Percentiles rank a stretch among this genome's conserved stretches.
Evolutionary conservation across 2,329 filamentous ascomycete genomes (phyloP).

Genomic region (Stylonectria norvegica): DNA sequence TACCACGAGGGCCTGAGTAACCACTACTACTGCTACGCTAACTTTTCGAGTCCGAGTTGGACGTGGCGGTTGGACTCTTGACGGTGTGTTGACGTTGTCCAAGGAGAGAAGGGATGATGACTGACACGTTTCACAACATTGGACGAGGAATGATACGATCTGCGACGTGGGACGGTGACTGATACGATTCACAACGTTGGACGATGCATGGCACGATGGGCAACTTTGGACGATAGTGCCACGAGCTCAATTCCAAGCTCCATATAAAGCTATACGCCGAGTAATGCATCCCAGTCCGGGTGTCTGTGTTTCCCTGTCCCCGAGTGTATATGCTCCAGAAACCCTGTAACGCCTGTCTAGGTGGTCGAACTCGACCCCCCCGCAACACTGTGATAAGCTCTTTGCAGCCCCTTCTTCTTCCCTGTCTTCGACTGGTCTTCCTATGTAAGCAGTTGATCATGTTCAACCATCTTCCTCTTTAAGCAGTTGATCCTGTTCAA

Average conservation of each 20-base stretch:
- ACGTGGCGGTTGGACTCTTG: constrained; percentile 31
- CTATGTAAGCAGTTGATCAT: too few relatives aligned
- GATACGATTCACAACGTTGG: not conserved
- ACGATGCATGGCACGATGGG: too few relatives aligned
- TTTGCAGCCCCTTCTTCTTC: too few relatives aligned
- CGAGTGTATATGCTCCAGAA: constrained; percentile 1
- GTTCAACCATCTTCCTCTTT: too few relatives aligned
- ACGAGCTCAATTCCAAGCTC: too few relatives aligned
- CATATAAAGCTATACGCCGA: constrained; percentile 18
- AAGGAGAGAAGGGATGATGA: constrained; percentile 2
- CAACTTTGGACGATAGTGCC: too few relatives aligned
- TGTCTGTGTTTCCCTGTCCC: constrained; percentile 6
- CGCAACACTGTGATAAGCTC: too few relatives aligned
- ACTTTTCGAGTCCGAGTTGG: constrained; percentile 63
- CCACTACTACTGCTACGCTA: constrained; percentile 77
- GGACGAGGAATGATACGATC: too few relatives aligned
- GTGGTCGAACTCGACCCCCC: too few relatives aligned
- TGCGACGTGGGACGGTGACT: too few relatives aligned
- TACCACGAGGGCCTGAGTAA: constrained; percentile 74
- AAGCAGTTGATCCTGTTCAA: too few relatives aligned
- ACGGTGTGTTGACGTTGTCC: constrained; percentile 7
- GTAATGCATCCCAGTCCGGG: constrained; percentile 16
- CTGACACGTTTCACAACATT: not conserved
- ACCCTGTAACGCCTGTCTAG: not conserved
- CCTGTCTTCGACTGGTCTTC: too few relatives aligned